phyloP scores from a whole-genome alignment of 176 grass and related monocot genomes.

The Zoysia pacifica region DNA sequence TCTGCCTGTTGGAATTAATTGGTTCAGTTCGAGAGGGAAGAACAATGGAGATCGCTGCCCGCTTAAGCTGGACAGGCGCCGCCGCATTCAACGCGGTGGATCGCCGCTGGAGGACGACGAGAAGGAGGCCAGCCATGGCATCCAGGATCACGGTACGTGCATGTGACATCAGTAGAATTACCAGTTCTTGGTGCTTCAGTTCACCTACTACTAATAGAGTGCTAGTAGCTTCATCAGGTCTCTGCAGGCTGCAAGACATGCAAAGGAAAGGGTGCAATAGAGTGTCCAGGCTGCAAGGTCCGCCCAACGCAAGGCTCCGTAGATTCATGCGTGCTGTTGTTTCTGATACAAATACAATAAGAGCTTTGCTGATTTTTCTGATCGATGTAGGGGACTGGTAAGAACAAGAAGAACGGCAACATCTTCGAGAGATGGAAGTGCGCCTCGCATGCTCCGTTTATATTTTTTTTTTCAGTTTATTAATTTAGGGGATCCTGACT shows the following conservation, averaged over 20 bases:
- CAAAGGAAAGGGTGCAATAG: conserved; percentile 76
- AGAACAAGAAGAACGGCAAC: conserved; percentile 98
- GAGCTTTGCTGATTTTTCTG: not conserved
- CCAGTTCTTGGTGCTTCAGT: not conserved
- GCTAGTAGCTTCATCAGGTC: conserved; percentile 27
- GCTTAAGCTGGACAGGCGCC: not conserved
- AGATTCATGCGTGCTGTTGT: too few relatives aligned
- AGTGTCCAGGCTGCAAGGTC: conserved; percentile 91
- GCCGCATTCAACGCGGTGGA: not conserved
- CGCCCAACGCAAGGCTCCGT: not conserved
- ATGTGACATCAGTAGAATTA: not conserved
- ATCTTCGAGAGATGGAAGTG: conserved; percentile 99
- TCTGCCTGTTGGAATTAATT: not conserved
- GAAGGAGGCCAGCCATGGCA: not conserved
- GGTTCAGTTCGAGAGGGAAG: not conserved
- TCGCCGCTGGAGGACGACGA: not conserved
- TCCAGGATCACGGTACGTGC: not conserved
- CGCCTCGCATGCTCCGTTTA: not conserved
- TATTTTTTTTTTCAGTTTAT: not conserved
- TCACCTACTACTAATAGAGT: not conserved
- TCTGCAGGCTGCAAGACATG: conserved; percentile 66
- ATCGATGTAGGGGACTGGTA: conserved; percentile 69
- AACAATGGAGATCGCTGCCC: conserved; percentile 38
- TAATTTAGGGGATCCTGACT: not conserved
- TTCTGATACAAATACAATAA: not conserved